Evolutionary conservation across 2,329 filamentous ascomycete species (phyloP).

Genomic region (Penicillium corylophilum): DNA sequence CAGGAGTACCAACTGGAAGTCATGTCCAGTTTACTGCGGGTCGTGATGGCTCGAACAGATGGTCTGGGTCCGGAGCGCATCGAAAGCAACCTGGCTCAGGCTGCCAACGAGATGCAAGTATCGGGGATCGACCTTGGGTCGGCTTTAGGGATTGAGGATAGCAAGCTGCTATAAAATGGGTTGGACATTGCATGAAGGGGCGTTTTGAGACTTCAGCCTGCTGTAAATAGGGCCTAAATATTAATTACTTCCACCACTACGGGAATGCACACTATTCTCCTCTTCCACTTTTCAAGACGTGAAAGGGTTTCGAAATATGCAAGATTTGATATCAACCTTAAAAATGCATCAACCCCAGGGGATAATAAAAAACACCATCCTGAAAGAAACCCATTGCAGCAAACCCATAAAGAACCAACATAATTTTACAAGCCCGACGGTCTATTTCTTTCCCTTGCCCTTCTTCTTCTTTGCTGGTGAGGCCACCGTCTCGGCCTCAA

Average conservation of each 20-base stretch:
- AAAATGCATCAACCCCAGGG: background rate
- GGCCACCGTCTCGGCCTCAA: conserved; percentile 56
- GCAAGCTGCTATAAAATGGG: conserved; percentile 22
- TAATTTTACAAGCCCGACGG: conserved; percentile 11
- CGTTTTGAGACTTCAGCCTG: conserved; percentile 6
- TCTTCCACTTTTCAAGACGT: background rate
- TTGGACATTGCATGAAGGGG: conserved; percentile 14
- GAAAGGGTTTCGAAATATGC: background rate
- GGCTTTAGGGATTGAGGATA: conserved; percentile 27
- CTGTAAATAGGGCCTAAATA: conserved; percentile 10
- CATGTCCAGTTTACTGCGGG: conserved; percentile 41
- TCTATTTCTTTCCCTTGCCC: conserved; percentile 50
- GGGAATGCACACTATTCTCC: conserved; percentile 8
- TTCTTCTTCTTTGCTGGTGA: conserved; percentile 42
- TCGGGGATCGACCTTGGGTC: conserved; percentile 33
- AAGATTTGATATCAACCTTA: conserved; percentile 1
- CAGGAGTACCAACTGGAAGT: conserved; percentile 45
- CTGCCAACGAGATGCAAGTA: conserved; percentile 41
- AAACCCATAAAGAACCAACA: conserved; percentile 3
- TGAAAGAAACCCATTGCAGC: conserved; percentile 3
- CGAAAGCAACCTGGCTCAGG: conserved; percentile 33
- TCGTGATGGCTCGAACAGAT: conserved; percentile 40
- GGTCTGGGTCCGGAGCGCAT: conserved; percentile 27
- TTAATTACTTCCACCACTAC: conserved; percentile 4
- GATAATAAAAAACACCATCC: background rate